These are phyloP conservation scores for Teratosphaeriaceae sp. DNA, from an alignment of 2,329 filamentous ascomycete genomes.

Conservation along the genomic window DNA sequence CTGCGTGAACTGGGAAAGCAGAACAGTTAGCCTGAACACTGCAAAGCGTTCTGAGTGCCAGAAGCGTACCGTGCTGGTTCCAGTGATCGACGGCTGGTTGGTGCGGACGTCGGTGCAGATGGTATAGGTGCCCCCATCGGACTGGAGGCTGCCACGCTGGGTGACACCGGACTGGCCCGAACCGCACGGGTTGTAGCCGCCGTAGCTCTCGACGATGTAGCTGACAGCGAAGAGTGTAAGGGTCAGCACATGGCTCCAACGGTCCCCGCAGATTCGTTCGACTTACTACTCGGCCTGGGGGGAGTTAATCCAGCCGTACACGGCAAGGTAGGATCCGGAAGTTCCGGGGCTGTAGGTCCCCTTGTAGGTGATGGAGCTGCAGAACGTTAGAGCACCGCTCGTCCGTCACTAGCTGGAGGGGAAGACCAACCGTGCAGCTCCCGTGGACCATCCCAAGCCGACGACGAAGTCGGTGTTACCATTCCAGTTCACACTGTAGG, in stretches of 20 bases:
- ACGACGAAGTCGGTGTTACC: constrained; percentile 14
- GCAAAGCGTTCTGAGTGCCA: too few species aligned
- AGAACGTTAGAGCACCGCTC: too few species aligned
- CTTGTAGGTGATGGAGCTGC: constrained; percentile 22
- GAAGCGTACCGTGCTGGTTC: constrained; percentile 33
- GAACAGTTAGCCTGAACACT: too few species aligned
- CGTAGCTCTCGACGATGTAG: constrained; percentile 50
- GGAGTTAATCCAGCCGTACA: constrained; percentile 51
- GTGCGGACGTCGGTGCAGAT: constrained; percentile 31
- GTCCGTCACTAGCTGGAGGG: too few species aligned
- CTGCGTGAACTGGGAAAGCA: too few species aligned
- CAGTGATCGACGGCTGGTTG: constrained; percentile 34
- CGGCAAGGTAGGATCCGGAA: constrained; percentile 44
- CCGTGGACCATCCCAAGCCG: constrained; percentile 16
- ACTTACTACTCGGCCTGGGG: constrained; percentile 46
- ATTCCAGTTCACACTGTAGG: constrained; percentile 3
- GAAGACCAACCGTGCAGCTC: constrained; percentile 11
- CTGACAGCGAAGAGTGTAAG: neutral
- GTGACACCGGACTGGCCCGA: constrained; percentile 11
- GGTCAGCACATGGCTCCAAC: neutral
- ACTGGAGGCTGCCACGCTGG: constrained; percentile 28
- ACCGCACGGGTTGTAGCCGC: constrained; percentile 34
- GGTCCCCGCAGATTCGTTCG: neutral
- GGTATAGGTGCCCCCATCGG: constrained; percentile 32
- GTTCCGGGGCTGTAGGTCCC: constrained; percentile 33